Conservation (phyloP, 495 filamentous ascomycete genomes). For the Hypoxylon intermedium region DNA sequence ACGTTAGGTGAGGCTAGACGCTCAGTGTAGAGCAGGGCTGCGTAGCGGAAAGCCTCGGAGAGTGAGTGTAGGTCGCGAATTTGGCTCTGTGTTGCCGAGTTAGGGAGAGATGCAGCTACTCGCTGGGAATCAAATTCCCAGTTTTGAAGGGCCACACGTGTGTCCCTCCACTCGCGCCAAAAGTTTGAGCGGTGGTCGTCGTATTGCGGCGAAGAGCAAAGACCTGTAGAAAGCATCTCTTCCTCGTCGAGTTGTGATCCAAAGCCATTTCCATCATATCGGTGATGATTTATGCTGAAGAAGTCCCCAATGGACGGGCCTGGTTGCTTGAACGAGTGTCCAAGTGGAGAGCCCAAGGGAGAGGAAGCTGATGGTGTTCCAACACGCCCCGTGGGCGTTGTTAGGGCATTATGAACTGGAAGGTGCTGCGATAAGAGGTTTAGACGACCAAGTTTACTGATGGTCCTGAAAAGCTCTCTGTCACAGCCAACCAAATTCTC, state of each 20-base stretch:
- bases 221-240: slow-evolving; percentile 42
- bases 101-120: slow-evolving; percentile 51
- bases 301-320: slow-evolving; percentile 27
- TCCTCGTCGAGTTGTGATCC: slow-evolving; percentile 57
- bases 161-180: slow-evolving; percentile 86
- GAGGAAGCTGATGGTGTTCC: slow-evolving; percentile 40
- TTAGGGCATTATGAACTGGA: slow-evolving; percentile 52
- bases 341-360: slow-evolving; percentile 51
- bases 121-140: slow-evolving; percentile 74
- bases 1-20: slow-evolving; percentile 81
- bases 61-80: slow-evolving; percentile 64
- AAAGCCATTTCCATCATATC: slow-evolving; percentile 72
- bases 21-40: slow-evolving; percentile 89
- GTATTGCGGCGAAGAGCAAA: slow-evolving; percentile 48
- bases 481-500: slow-evolving; percentile 93
- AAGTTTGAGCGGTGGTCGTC: slow-evolving; percentile 68
- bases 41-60: slow-evolving; percentile 88
- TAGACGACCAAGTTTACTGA: slow-evolving; percentile 79
- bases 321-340: slow-evolving; percentile 59
- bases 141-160: slow-evolving; percentile 75
- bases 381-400: slow-evolving; percentile 36
- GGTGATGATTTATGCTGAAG: slow-evolving; percentile 42
- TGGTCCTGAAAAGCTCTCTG: slow-evolving; percentile 75
- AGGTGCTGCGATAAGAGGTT: slow-evolving; percentile 88
- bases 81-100: slow-evolving; percentile 55